phyloP scores from a whole-genome alignment of 1,284 basidiomycete species.

The Rhizopogon hawkerae region DNA sequence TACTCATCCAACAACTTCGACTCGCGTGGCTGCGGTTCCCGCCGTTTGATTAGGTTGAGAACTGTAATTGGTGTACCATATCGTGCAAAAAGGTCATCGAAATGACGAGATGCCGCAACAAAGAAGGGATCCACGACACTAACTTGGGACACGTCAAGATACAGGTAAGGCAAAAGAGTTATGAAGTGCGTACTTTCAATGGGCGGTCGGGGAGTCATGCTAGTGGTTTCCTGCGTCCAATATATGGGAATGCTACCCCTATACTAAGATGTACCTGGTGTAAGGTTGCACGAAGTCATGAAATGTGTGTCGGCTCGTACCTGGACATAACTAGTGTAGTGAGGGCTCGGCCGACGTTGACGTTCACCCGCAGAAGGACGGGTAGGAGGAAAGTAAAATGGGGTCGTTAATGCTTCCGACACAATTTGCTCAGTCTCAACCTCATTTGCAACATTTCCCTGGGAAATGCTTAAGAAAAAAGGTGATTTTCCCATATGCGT shows the following conservation, averaged over 20 bases:
- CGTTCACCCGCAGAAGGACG: slow-evolving; percentile 27
- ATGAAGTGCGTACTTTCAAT: slow-evolving; percentile 71
- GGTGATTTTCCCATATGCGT: background rate
- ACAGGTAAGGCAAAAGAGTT: background rate
- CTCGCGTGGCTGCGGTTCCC: slow-evolving; percentile 78
- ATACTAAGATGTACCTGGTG: slow-evolving; percentile 44
- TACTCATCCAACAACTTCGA: slow-evolving; percentile 92
- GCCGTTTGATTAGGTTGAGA: slow-evolving; percentile 91
- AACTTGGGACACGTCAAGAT: slow-evolving; percentile 40
- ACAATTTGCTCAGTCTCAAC: slow-evolving; percentile 99
- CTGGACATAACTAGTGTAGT: slow-evolving; percentile 93
- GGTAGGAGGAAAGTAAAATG: slow-evolving; percentile 67
- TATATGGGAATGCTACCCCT: slow-evolving; percentile 93
- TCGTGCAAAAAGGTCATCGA: slow-evolving; percentile 84
- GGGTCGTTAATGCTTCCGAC: slow-evolving; percentile 86
- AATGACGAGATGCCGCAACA: slow-evolving; percentile 87
- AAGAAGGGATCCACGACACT: slow-evolving; percentile 95
- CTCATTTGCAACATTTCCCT: slow-evolving; percentile 98
- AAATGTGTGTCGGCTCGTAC: slow-evolving; percentile 27
- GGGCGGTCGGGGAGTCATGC: slow-evolving; percentile 87
- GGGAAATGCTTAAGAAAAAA: background rate
- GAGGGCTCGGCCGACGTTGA: slow-evolving; percentile 59
- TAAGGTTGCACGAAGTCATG: background rate
- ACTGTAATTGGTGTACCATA: slow-evolving; percentile 91
- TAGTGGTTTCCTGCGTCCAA: slow-evolving; percentile 92